Base-by-base conservation (phyloP, 2,329 filamentous ascomycete species). In the Chalara sp. region DNA sequence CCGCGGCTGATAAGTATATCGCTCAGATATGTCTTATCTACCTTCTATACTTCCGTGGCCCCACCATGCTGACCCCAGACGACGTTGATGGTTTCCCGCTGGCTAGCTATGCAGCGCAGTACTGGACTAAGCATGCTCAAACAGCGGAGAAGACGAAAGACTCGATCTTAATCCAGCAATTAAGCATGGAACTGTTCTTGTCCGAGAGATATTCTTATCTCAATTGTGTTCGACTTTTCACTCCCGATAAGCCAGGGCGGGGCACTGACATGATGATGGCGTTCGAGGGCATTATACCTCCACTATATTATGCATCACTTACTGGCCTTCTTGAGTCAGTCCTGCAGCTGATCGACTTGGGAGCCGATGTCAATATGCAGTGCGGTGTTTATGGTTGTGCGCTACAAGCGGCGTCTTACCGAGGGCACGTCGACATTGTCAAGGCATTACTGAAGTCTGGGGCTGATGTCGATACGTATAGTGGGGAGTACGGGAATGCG, bases 311-410 rank as follows among this genome's bases (percentile, higher is more conserved):
- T 42, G 40, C 40, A 21, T 42, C 40, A 13, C 29, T 42, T 7
- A 21, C 12, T 21, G 7, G 40, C 40, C n/a, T n/a, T n/a, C n/a
- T n/a, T n/a, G n/a, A n/a, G n/a, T 52, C 50, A 12, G 51, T 54
- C 6, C 3, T 54, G 44, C 4, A 52, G 13, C 53, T 60, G 6
- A 47, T 59, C n/a, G 46, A 51, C 12, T 47, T 49, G 6, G 58
- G 58, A 30, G 61, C 57, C 32, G 54, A 59, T 53, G 52, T 60
- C 47, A 60, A 59, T 53, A 35, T 44, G 12, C 44, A 53, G 13
- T 42, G 52, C 7, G 50, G 48, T 30, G 5, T 2, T 6, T 47
- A 49, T 32, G 55, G 57, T n/a, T 59, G 30, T 32, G 56, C 53
- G 5, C 47, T 60, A 5, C 51, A 56, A 12, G 40, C 40, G 40